Evolutionary conservation across 805 yeast genomes (phyloP).

Genomic region (Starmerella ratchasimensis): DNA sequence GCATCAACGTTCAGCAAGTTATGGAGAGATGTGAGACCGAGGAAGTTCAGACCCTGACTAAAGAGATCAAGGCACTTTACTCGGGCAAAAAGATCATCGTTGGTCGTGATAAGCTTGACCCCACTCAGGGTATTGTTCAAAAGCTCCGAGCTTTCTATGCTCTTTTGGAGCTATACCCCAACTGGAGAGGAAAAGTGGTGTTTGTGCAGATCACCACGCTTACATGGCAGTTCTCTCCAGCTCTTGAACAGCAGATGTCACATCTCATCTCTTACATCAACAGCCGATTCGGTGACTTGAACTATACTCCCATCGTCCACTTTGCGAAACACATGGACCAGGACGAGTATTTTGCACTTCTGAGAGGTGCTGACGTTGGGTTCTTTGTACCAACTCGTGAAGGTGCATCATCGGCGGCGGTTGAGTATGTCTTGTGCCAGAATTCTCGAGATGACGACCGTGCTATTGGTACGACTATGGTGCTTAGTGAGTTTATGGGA

Average conservation of each 20-base stretch:
- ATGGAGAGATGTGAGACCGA: constrained; percentile 45
- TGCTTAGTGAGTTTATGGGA: constrained; percentile 88
- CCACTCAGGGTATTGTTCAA: constrained; percentile 86
- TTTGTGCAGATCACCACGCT: constrained; percentile 87
- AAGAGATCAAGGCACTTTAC: constrained; percentile 40
- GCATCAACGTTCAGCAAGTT: constrained; percentile 64
- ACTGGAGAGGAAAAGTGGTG: constrained; percentile 77
- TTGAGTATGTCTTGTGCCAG: constrained; percentile 81
- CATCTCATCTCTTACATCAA: constrained; percentile 76
- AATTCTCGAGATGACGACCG: constrained; percentile 20
- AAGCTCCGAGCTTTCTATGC: constrained; percentile 82
- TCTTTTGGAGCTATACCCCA: constrained; percentile 81
- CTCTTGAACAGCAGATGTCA: constrained; percentile 65
- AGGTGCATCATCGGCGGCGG: constrained; percentile 90
- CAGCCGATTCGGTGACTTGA: constrained; percentile 67
- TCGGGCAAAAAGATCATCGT: constrained; percentile 54
- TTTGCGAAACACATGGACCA: constrained; percentile 79
- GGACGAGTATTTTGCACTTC: constrained; percentile 76
- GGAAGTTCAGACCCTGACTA: constrained; percentile 37
- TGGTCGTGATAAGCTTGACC: constrained; percentile 86
- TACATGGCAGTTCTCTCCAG: constrained; percentile 43
- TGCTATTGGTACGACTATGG: constrained; percentile 39
- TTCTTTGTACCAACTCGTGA: constrained; percentile 83
- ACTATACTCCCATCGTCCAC: constrained; percentile 80
- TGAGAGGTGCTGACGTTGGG: constrained; percentile 82